Base-by-base conservation (phyloP, 345 rosid genomes). In the Microthlaspi erraticum region DNA sequence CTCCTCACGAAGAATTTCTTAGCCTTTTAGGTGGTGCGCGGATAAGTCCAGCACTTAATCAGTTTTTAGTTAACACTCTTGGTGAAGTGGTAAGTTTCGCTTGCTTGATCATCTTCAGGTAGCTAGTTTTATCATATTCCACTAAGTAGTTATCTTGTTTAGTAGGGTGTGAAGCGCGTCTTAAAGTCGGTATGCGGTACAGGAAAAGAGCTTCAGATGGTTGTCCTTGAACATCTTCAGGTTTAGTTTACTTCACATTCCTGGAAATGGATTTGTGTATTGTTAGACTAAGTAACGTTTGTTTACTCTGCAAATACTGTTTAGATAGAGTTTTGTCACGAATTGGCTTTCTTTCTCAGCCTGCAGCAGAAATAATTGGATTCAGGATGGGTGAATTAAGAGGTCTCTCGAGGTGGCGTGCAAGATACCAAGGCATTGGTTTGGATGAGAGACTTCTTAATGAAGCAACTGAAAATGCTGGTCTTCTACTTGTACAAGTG, bases 341-440 rank as follows among this genome's bases (percentile, higher is more conserved):
- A 60, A 43, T 51, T 57, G 31, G 72, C 48, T 78, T 74, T 77
- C 63, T 81, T 82, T 79, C 79, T 60, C 83, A 86, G 98, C 98
- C 98, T 76, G 88, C 96, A 61, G 96, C 92, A 82, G 98, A 93
- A 79, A 88, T 87, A 49, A 89, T 93, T 68, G 92, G 85, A 71
- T 93, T 93, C 71, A 85, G 97, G 81, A 83, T 93, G 89, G 97
- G 94, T 79, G 98, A 93, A 81, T 83, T 93, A 52, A 84, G 84
- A 80, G 94, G 96, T 37, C 92, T 88, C 76, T 91, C 98, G 48
- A 86, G 88, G 81, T 93, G 98, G 97, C 92, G 84, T 76, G 91
- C 90, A 71, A 87, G 87, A 33, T 91, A 77, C 79, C 81, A 78
- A 62, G 91, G 70, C 71, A 85, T 91, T 77, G 97, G 97, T 52